These are phyloP conservation scores for Neonectria neomacrospora DNA, from an alignment of 2,329 filamentous ascomycete species.

Conservation along the genomic window DNA sequence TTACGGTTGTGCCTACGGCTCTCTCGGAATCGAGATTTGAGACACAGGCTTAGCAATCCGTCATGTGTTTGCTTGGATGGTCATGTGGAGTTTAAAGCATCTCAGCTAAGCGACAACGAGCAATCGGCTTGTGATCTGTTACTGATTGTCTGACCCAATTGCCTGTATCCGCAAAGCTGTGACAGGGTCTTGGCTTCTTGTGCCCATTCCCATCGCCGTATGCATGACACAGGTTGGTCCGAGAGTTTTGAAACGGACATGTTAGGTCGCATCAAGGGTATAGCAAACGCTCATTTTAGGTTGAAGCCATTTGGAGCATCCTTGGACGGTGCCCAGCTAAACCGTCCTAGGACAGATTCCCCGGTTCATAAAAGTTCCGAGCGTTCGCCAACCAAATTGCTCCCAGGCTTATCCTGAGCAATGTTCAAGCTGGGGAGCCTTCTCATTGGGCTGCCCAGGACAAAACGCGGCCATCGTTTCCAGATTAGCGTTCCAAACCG, in stretches of 20 bases:
- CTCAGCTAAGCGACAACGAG: neutral
- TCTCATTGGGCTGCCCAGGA: conserved; percentile 10
- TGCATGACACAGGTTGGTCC: neutral
- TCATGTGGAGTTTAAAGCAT: neutral
- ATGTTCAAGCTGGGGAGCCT: neutral
- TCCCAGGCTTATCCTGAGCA: neutral
- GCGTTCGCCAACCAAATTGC: conserved; percentile 3
- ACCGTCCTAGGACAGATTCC: neutral
- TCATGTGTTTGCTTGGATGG: conserved; percentile 2
- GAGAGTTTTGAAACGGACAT: conserved; percentile 9
- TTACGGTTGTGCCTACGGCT: neutral
- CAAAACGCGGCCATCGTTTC: conserved; percentile 5
- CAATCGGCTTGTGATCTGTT: neutral
- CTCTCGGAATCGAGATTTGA: neutral
- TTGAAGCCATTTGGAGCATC: conserved; percentile 5
- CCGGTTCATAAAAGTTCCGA: conserved; percentile 7
- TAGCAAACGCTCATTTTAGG: neutral
- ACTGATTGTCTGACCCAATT: neutral
- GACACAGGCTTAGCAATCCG: neutral
- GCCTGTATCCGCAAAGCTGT: neutral
- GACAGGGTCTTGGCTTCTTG: neutral
- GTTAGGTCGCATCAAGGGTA: neutral
- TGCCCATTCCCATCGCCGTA: neutral
- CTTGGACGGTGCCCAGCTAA: neutral
- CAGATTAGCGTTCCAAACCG: conserved; percentile 24